Base-by-base conservation (phyloP, 441 rosid genomes). In the Kokia cookei region DNA sequence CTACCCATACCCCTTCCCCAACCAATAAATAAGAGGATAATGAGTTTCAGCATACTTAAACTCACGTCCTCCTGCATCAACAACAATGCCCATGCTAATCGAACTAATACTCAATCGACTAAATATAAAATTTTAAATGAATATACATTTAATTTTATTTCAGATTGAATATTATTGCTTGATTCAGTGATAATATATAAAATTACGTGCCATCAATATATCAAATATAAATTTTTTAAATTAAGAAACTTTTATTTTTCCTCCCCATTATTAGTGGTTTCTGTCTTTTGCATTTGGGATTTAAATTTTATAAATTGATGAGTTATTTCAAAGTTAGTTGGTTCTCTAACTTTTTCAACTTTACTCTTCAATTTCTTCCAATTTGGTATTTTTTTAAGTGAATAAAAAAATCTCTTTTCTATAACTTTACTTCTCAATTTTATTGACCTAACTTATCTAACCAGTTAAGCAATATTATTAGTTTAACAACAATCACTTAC, bases 291-390 rank as follows among this genome's bases (percentile, higher is more conserved):
- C 13, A 10, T 8, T 50, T 22, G 58, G 58, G 60, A 60, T 2
- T 19, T 11, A 9, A 68, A 27, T 29, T 50, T 50, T 72, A 59
- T 51, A n/a, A 13, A 1, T 32, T 13, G 60, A 32, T 62, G 70
- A 32, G 70, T 51, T 73, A 3, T 51, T 63, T 50, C 70, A 64
- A 73, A 63, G 70, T 73, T 63, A 17, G 70, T 19, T 63, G 66
- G 48, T 10, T 45, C 50, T 45, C 50, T 29, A 9, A 22, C 13
- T 22, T 42, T 35, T 7, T 40, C 53, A 35, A 19, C 73, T 70
- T 71, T 57, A 59, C 62, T 40, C 42, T 55, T 65, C 69, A 65
- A 43, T 65, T 43, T 43, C 69, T 43, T 19, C 51, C 32, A 65
- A 0, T 65, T 42, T 40, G 51, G 53, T 5, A 19, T 48, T 19